Conservation (phyloP, 441 rosid genomes). For the Hura crepitans region DNA sequence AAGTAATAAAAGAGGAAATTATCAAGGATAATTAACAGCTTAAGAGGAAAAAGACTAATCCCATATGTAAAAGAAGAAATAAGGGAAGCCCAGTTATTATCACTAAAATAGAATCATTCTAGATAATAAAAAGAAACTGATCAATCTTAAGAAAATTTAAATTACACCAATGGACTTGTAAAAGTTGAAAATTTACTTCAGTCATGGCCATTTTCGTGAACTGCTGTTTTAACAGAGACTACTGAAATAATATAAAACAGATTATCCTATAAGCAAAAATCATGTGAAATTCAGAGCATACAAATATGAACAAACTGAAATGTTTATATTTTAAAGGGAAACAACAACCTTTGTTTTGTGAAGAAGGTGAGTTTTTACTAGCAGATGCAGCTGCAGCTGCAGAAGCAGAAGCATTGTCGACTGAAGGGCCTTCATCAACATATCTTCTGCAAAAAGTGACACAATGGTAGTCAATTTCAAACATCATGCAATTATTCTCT, state of each 20-base stretch:
- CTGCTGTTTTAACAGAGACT: neutral
- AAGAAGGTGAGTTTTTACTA: slow-evolving; percentile 17
- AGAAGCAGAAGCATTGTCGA: slow-evolving; percentile 22
- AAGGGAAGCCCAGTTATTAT: neutral
- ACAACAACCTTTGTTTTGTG: slow-evolving; percentile 39
- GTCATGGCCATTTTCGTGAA: neutral
- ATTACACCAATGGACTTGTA: neutral
- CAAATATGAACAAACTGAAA: neutral
- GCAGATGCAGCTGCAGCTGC: slow-evolving; percentile 26
- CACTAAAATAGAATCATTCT: neutral
- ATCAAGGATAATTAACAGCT: slow-evolving; percentile 3
- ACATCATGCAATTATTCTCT: neutral
- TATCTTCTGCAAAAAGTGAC: slow-evolving; percentile 46
- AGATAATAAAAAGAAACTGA: neutral
- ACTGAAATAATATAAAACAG: neutral
- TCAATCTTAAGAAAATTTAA: neutral
- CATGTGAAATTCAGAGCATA: neutral
- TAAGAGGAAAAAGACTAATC: neutral
- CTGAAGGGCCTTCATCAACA: slow-evolving; percentile 42
- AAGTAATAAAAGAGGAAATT: slow-evolving; percentile 13
- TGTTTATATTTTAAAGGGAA: slow-evolving; percentile 10
- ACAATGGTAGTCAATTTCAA: slow-evolving; percentile 14
- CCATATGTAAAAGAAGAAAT: neutral
- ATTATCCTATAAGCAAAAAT: neutral
- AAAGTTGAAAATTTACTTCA: neutral